These are phyloP conservation scores for Gremmenia infestans DNA, from an alignment of 2,329 filamentous ascomycete species.

Conservation along the genomic window DNA sequence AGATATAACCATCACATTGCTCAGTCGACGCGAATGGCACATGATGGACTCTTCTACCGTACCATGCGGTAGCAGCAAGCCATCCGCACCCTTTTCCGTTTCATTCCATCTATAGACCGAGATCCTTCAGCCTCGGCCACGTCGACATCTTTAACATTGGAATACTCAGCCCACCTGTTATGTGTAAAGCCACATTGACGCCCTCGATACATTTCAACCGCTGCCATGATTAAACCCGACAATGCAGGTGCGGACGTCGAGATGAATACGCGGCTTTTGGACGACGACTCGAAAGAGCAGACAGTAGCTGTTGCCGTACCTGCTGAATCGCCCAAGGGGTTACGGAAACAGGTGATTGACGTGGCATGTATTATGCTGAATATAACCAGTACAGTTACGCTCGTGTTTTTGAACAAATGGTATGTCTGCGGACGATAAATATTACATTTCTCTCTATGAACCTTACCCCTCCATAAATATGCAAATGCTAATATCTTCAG, in stretches of 20 bases:
- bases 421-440: constrained; percentile 16
- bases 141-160: no score
- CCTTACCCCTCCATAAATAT: not conserved
- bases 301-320: not conserved
- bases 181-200: not conserved
- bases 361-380: constrained; percentile 37
- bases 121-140: constrained; percentile 1
- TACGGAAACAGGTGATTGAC: constrained; percentile 20
- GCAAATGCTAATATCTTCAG: constrained; percentile 21
- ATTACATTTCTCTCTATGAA: not conserved
- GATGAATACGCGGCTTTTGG: constrained; percentile 17
- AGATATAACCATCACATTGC: no score
- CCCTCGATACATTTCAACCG: not conserved
- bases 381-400: constrained; percentile 37
- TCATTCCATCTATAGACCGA: not conserved
- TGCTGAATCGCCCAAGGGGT: constrained; percentile 1
- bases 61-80: no score
- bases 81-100: not conserved
- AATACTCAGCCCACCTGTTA: no score
- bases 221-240: constrained; percentile 9
- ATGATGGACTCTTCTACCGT: no score
- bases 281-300: constrained; percentile 13
- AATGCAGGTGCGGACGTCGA: constrained; percentile 23
- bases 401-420: constrained; percentile 43
- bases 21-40: no score